Percentiles rank a stretch among this genome's conserved stretches.
Conservation (phyloP, 768 basidiomycete species). For the Lactifluus subvellereus region DNA sequence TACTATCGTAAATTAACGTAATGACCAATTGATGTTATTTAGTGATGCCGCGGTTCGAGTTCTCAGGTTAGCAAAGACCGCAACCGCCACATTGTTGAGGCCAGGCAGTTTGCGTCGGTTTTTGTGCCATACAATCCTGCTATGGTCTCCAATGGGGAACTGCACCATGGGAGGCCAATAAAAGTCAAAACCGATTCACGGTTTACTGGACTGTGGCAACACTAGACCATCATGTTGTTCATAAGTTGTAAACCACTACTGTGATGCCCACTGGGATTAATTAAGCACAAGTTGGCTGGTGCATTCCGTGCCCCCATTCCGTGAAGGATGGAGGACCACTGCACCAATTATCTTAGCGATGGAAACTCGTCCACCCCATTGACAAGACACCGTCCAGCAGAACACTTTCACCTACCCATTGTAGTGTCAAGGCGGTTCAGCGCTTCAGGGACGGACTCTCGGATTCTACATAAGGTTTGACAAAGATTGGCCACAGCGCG, state of each 20-base stretch:
- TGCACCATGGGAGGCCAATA: too few species aligned
- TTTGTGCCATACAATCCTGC: too few species aligned
- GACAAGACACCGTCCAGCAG: neutral
- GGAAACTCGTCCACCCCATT: neutral
- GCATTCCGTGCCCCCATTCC: neutral
- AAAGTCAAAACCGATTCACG: too few species aligned
- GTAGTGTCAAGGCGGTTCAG: neutral
- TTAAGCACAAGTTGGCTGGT: neutral
- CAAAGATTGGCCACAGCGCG: neutral
- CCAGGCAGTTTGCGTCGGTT: too few species aligned
- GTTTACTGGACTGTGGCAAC: too few species aligned
- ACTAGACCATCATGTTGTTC: too few species aligned
- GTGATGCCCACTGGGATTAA: neutral
- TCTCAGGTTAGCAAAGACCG: too few species aligned
- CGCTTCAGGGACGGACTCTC: neutral
- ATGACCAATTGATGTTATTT: neutral
- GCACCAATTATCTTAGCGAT: neutral
- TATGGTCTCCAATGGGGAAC: too few species aligned
- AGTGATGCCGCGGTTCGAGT: too few species aligned
- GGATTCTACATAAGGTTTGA: neutral
- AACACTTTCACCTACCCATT: neutral
- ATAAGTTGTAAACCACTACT: neutral
- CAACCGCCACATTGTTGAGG: too few species aligned
- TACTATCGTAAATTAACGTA: neutral
- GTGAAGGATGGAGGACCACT: neutral